Base-by-base conservation (phyloP, 495 filamentous ascomycete genomes). In the Annulohypoxylon moriforme region DNA sequence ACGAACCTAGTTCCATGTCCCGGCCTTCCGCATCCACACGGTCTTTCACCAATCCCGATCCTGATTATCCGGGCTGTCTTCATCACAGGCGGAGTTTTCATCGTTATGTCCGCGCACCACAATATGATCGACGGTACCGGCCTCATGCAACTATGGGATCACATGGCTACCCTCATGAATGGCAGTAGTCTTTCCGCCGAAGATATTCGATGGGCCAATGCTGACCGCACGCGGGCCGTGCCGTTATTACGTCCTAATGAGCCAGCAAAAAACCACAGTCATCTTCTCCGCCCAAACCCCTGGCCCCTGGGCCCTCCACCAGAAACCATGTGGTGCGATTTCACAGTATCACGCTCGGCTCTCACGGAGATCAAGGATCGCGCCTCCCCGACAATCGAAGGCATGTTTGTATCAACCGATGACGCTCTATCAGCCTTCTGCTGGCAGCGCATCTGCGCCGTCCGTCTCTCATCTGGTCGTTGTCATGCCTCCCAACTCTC, bases 361-460 rank as follows among this genome's bases (percentile, higher is more conserved):
- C 29, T 56, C 52, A 29, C n/a, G 1, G 52, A 56, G 4, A 56
- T 56, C 52, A 56, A 56, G 18, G 31, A 33, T 9, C 27, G 27
- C n/a, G 52, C 52, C 1, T 34, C n/a, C 11, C 6, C 27, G 0
- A 9, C 13, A 1, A 22, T 6, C 10, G n/a, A 33, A 11, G 31
- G 27, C n/a, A 2, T n/a, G 0, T 34, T 36, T 9, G 52, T 56
- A 20, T 56, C 52, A 0, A 56, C 52, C 14, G 31, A 56, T n/a
- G 52, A 56, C 52, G 52, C 52, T 5, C 29, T 56, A 11, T 56
- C 52, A 10, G 52, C 52, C 6, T 56, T 56, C 52, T 56, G 52
- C 52, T 56, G 52, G 52, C 52, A 56, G 14, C 52, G 52, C 0
- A 34, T 56, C 18, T 36, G 29, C 16, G 52, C 52, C 29, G 52